Conservation (phyloP, 1,139 yeast species). For the Diutina mesorugosa region DNA sequence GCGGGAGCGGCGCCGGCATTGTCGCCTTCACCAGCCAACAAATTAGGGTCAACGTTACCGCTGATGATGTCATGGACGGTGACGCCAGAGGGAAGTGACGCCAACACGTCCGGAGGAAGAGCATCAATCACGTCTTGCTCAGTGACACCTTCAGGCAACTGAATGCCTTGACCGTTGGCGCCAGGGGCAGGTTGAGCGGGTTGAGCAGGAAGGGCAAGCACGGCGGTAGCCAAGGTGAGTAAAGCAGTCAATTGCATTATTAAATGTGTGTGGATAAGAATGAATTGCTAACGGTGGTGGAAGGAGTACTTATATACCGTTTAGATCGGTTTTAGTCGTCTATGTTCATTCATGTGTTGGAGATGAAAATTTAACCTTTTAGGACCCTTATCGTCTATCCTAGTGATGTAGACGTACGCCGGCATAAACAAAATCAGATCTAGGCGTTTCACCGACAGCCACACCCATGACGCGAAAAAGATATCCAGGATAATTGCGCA, state of each 20-base stretch:
- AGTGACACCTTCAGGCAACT: not conserved
- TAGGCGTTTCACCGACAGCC: not conserved
- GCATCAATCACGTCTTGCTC: not conserved
- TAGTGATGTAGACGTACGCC: not conserved
- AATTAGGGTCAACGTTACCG: not conserved
- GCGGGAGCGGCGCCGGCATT: not conserved
- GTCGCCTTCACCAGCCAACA: not conserved
- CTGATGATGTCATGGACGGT: not conserved
- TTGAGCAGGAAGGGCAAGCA: not conserved
- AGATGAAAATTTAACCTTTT: not conserved
- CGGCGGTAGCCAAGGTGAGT: slow-evolving; percentile 1
- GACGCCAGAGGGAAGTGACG: not conserved
- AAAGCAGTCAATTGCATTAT: not conserved
- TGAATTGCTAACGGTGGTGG: not conserved
- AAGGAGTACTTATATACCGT: not conserved
- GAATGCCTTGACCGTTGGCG: not conserved
- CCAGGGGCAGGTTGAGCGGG: not conserved
- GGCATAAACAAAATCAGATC: not conserved
- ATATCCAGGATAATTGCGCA: too few relatives aligned
- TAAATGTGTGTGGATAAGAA: too few relatives aligned
- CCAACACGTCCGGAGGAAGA: not conserved
- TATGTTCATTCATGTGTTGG: not conserved
- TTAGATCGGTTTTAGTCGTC: not conserved
- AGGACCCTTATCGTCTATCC: not conserved
- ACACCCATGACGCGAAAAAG: not conserved